Evolutionary conservation across 148 eudicot genomes (phyloP), one percentile per base, ranked within the genome.

Genomic region (Nepenthes gracilis): DNA sequence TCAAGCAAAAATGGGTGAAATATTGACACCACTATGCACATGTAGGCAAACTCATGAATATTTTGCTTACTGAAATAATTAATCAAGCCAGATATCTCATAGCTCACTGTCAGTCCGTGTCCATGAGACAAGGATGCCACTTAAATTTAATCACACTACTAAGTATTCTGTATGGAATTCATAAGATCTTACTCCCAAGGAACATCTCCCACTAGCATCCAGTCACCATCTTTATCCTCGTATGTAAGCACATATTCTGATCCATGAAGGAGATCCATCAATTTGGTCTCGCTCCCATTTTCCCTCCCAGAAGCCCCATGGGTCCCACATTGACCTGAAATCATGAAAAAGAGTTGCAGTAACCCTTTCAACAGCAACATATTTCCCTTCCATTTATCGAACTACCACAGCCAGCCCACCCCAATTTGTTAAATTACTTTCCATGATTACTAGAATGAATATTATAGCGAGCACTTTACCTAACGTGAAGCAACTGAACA

Each of bases 221-320:
- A 83, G 34, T 79, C 87, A 40, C 81, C 88, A 58, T 87, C 95
- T 74, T 87, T 87, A 66, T 87, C 95, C 68, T 87, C 95, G 35
- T 78, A 87, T 2, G 88, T 82, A 12, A 87, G 82, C 57, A 87
- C 95, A 54, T 85, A 80, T 43, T 85, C 96, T 1, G 96, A 85
- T 54, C 96, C 96, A 78, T 83, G 88, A 73, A 85, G 68, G 48
- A 88, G 77, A 74, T 88, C 96, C 78, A 80, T 83, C 73, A 88
- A 69, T 67, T 80, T 88, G 55, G 67, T 82, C 70, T 85, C 91
- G 47, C 88, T 82, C 67, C 81, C 65, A 60, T 64, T 74, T 47
- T 76, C 85, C 59, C 61, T 70, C 35, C 70, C 72, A 32, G 76
- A 1, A 43, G 38, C 73, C 36, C 63, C 78, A 58, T 75, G 77